A percentile compares a stretch with the other conserved stretches of the same genome.
Conservation (phyloP, 192 early-diverging fungal genomes). For the Coemansia sp. region DNA sequence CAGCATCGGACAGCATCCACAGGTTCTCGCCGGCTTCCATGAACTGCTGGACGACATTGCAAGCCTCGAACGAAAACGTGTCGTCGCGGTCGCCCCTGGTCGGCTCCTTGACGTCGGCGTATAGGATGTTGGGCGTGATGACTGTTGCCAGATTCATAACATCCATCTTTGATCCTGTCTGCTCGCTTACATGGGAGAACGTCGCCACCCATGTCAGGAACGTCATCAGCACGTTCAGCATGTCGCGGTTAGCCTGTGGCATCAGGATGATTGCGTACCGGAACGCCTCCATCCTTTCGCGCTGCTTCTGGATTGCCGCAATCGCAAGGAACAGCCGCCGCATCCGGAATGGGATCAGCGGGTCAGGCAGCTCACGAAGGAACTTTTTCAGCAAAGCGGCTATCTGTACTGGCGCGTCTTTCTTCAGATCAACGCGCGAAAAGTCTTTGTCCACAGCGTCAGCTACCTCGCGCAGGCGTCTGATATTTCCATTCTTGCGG, state of each 20-base stretch:
- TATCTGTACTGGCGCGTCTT: slow-evolving; percentile 84
- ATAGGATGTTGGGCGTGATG: slow-evolving; percentile 91
- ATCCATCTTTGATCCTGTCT: slow-evolving; percentile 90
- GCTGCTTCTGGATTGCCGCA: slow-evolving; percentile 63
- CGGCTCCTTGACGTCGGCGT: slow-evolving; percentile 81
- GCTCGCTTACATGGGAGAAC: slow-evolving; percentile 66
- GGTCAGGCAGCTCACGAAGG: slow-evolving; percentile 93
- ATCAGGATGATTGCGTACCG: slow-evolving; percentile 83
- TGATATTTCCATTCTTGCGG: slow-evolving; percentile 97
- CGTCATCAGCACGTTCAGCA: slow-evolving; percentile 85
- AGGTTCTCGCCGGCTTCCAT: slow-evolving; percentile 65
- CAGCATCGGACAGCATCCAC: slow-evolving; percentile 60
- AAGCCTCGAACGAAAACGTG: slow-evolving; percentile 64
- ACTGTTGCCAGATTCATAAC: slow-evolving; percentile 89
- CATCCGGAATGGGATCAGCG: slow-evolving; percentile 87
- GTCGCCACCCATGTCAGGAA: slow-evolving; percentile 88
- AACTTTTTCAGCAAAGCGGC: slow-evolving; percentile 97
- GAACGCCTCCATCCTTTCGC: slow-evolving; percentile 64
- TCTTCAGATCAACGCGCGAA: slow-evolving; percentile 63
- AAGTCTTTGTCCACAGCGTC: slow-evolving; percentile 87
- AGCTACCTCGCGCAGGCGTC: slow-evolving; percentile 79
- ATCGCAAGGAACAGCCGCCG: slow-evolving; percentile 81
- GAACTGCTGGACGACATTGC: slow-evolving; percentile 66
- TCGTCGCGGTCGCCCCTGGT: slow-evolving; percentile 67
- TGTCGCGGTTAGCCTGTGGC: slow-evolving; percentile 88